A percentile compares a stretch with the other conserved stretches of the same genome.
These are phyloP conservation scores for Exophiala sp. DNA, from an alignment of 2,329 filamentous ascomycete genomes.

Conservation along the genomic window DNA sequence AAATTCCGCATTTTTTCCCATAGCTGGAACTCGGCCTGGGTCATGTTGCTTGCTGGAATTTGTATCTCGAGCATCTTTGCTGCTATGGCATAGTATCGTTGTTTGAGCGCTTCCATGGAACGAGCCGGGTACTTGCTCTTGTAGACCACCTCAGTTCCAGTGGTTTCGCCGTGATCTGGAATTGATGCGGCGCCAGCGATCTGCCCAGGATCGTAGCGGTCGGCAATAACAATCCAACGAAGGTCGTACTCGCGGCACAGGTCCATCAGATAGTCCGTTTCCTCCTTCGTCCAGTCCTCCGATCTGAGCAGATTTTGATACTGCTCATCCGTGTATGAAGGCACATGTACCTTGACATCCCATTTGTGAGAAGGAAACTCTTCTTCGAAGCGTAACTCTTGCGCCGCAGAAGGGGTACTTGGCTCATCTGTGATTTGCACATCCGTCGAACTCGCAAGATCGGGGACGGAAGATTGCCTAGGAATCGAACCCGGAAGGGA, in stretches of 20 bases:
- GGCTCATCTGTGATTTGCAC: conserved; percentile 28
- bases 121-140: conserved; percentile 43
- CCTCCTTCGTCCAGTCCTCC: conserved; percentile 79
- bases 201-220: conserved; percentile 69
- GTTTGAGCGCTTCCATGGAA: conserved; percentile 84
- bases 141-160: conserved; percentile 24
- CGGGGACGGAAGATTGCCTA: conserved; percentile 23
- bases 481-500: conserved; percentile 40
- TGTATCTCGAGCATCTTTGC: conserved; percentile 74
- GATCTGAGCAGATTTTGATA: conserved; percentile 70
- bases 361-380: conserved; percentile 71
- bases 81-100: conserved; percentile 81
- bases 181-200: conserved; percentile 11
- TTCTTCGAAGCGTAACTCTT: conserved; percentile 36
- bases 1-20: conserved; percentile 85
- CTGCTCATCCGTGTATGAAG: conserved; percentile 78
- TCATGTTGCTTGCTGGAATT: conserved; percentile 81
- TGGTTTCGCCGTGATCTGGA: conserved; percentile 34
- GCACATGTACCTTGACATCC: conserved; percentile 72
- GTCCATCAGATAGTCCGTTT: conserved; percentile 84
- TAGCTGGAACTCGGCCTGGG: conserved; percentile 69
- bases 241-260: conserved; percentile 73
- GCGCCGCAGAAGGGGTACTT: conserved; percentile 31
- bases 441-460: conserved; percentile 30
- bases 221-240: conserved; percentile 85